Evolutionary conservation across 1,284 basidiomycete species (phyloP).

Genomic region (Cryptococcus deneoformans): DNA sequence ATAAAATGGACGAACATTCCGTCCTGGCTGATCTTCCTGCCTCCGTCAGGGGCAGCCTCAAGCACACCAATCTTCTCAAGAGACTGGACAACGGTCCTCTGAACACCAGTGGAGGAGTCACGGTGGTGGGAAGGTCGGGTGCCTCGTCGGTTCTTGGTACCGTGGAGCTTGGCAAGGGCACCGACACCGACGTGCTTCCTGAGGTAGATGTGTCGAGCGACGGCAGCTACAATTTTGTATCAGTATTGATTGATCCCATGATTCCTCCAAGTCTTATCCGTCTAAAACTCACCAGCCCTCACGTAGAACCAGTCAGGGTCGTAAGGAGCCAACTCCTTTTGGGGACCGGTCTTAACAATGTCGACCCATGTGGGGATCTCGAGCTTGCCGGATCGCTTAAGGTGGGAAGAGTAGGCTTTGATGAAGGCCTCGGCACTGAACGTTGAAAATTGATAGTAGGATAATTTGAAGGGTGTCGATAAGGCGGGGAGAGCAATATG

Average conservation of each 20-base stretch:
- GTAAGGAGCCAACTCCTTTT: conserved; percentile 98
- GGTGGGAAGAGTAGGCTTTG: conserved; percentile 76
- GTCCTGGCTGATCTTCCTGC: conserved; percentile 94
- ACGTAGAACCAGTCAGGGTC: conserved; percentile 99
- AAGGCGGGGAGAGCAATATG: neutral
- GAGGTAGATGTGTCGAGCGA: conserved; percentile 99
- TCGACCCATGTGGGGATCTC: conserved; percentile 99
- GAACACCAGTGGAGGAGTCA: conserved; percentile 79
- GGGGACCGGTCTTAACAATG: conserved; percentile 96
- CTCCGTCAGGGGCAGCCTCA: conserved; percentile 90
- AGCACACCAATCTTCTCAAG: conserved; percentile 99
- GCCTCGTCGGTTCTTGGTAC: conserved; percentile 91
- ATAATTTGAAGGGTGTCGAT: neutral
- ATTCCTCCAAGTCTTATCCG: neutral
- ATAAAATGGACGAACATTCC: conserved; percentile 59
- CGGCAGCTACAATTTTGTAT: conserved; percentile 63
- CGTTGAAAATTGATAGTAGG: no score
- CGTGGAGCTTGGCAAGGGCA: conserved; percentile 94
- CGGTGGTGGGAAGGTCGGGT: conserved; percentile 95
- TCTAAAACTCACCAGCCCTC: conserved; percentile 72
- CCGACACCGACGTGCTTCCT: conserved; percentile 98
- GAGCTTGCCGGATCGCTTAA: conserved; percentile 66
- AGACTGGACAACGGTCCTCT: conserved; percentile 91
- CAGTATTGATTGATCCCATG: neutral
- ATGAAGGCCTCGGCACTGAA: conserved; percentile 64